Evolutionary conservation across 2,329 filamentous ascomycete species (phyloP), one percentile per base, ranked within the genome.

Genomic region (Sphaerulina vaccinii): DNA sequence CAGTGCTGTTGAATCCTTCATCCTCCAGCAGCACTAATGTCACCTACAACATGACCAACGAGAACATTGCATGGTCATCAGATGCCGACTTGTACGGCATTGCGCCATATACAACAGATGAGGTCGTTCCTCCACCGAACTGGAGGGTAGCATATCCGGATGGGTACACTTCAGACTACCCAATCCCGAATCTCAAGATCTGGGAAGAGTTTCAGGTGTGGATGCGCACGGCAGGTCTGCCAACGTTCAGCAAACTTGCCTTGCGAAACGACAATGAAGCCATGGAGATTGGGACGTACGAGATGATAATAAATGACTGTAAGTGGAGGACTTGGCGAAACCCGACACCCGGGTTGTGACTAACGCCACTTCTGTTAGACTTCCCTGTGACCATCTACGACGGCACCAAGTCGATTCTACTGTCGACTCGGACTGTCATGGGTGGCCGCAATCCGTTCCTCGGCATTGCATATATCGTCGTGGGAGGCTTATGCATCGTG

Each of bases 181-280:
- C 80, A 1, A 84, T 89, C 18, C 90, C 90, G 0, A 73, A 93
- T 62, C 70, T 97, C 15, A 79, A 85, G 57, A 73, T 83, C 0
- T 85, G 90, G 73, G 87, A 96, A 70, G 83, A 84, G 37, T 95
- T 99, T 70, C 91, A 96, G 73, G 91, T 97, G 18, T 99, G 93
- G 93, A 99, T 99, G 93, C 85, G 93, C 63, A 95, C 95, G 1
- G 93, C 93, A 19, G 93, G 92, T 52, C 75, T 97, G 63, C 93
- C 93, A 1, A 87, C 86, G 4, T 99, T 99, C 70, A 96, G 88
- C 80, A 99, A 99, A 75, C 77, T 99, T 40, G 89, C 90, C 39
- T 82, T 86, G 70, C 82, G 90, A 54, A 96, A 96, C 66, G 86
- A 96, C 67, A 77, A 76, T 0, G 74, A 79, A 1, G 68, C 74